These are phyloP conservation scores for Fusarium algeriense DNA, from an alignment of 2,329 filamentous ascomycete species.

Conservation along the genomic window DNA sequence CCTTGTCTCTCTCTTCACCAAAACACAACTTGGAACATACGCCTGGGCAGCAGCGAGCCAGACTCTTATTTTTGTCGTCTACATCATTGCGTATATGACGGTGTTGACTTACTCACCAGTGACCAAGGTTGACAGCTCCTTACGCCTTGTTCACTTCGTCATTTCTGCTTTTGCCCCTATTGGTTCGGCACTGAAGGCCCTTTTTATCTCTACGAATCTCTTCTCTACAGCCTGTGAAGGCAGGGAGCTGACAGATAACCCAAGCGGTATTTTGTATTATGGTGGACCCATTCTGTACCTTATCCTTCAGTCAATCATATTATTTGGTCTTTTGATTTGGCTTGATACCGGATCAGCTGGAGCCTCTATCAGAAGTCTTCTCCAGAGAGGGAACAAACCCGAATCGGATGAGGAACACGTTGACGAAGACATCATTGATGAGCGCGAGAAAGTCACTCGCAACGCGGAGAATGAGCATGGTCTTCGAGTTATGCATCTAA, in stretches of 20 bases:
- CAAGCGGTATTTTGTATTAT: constrained; percentile 78
- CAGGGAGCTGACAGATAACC: constrained; percentile 72
- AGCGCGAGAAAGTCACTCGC: constrained; percentile 70
- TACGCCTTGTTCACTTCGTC: constrained; percentile 80
- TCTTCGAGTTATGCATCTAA: constrained; percentile 82
- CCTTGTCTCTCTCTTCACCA: constrained; percentile 82
- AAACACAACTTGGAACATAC: constrained; percentile 85
- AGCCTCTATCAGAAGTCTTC: constrained; percentile 60
- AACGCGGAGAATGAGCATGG: constrained; percentile 64
- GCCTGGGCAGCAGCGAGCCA: constrained; percentile 84
- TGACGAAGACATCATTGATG: constrained; percentile 73
- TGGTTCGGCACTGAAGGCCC: constrained; percentile 77
- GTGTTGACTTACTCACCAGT: constrained; percentile 81
- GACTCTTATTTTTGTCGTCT: constrained; percentile 76
- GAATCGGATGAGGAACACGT: constrained; percentile 50
- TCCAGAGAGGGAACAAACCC: constrained; percentile 50
- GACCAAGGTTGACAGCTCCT: constrained; percentile 73
- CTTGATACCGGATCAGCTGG: constrained; percentile 80
- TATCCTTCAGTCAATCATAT: constrained; percentile 75
- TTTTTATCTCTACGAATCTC: constrained; percentile 84
- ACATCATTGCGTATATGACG: constrained; percentile 77
- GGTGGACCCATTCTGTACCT: constrained; percentile 89
- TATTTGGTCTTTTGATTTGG: constrained; percentile 82
- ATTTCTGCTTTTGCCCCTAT: constrained; percentile 81
- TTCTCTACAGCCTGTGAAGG: constrained; percentile 84